Base-by-base conservation (phyloP, 225 moss, liverwort and hornwort species). In the Marchantia paleacea region DNA sequence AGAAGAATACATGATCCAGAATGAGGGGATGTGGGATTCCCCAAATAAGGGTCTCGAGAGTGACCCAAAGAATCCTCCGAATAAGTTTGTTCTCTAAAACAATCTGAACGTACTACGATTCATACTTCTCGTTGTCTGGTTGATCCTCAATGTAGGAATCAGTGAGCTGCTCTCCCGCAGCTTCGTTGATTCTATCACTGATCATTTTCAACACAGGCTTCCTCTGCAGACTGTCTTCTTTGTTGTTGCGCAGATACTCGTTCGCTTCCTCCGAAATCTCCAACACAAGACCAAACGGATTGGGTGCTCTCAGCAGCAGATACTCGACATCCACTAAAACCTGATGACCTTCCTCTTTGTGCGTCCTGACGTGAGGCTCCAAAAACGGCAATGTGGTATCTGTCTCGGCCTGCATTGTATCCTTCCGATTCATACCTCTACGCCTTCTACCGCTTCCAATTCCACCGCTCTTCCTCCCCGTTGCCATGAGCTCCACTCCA, bases 151-250 rank as follows among this genome's bases (percentile, higher is more conserved):
- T 57, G 77, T 99, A 99, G 3, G 91, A 64, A 75, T 99, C 93
- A 69, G 86, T 80, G 12, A 93, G 73, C 55, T 47, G 78, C 62
- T 99, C 92, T 70, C 95, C 97, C 24, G 89, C 85, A 26, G 68
- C 85, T 76, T 95, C 90, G 55, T 95, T 99, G 30, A 99, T 99
- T 83, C 92, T 89, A 68, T 95, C 93, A 81, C 95, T 92, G 2
- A 99, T 92, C 48, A 91, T 87, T 83, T 95, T 95, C 88, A 99
- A 76, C 73, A 99, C 84, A 55, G 97, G 97, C 82, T 94, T 99
- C 39, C 85, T 89, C 12, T 6, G 82, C 24, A 95, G 88, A 53
- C 91, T 91, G 70, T 91, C 95, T 49, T 92, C 97, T 82, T 92
- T 99, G 81, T 99, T 95, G 72, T 91, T 68, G 75, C 88, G 86